Evolutionary conservation across 257 asterid species (phyloP), one percentile per base, ranked within the genome.

Genomic region (Orobanche coerulescens): DNA sequence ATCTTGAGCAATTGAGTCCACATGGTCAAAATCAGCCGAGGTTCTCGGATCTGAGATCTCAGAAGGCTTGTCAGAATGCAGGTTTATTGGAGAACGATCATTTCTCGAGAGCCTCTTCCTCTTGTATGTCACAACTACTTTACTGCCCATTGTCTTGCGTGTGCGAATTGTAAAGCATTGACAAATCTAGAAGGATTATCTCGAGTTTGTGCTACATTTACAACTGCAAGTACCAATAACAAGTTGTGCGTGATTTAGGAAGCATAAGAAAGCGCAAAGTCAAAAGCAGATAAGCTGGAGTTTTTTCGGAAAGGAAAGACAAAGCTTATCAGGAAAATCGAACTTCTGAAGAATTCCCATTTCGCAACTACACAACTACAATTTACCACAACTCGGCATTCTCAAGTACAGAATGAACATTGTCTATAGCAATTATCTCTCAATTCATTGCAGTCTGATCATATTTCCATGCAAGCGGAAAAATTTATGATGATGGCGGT

Each of bases 41-140:
- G 62, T 30, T 31, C 62, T 70, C 12, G 75, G 60, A 43, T 65
- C 64, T 24, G 65, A 44, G 58, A 58, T 44, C 58, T 57, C 69
- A 0, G 52, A 43, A 2, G 70, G 55, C 44, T 42, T 34, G 70
- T 70, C 70, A 43, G 70, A 56, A 46, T 44, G 51, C 53, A 63
- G 67, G 69, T 65, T 56, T 66, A 53, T 16, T 53, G 12, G 64
- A 56, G 63, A 51, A 73, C 51, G 60, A 49, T 68, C 77, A 15
- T 63, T 63, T 62, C 79, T 64, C 13, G 74, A 62, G 40, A 58
- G 72, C 59, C 88, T 70, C 76, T 72, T 81, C 62, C 94, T 72
- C 79, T 80, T 84, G 80, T 87, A 87, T 18, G 95, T 87, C 65
- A 87, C 39, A 68, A 84, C 67, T 65, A 75, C 72, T 61, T 79